Conservation (phyloP, 139 green algal genomes). For the Picochlorum sp. region DNA sequence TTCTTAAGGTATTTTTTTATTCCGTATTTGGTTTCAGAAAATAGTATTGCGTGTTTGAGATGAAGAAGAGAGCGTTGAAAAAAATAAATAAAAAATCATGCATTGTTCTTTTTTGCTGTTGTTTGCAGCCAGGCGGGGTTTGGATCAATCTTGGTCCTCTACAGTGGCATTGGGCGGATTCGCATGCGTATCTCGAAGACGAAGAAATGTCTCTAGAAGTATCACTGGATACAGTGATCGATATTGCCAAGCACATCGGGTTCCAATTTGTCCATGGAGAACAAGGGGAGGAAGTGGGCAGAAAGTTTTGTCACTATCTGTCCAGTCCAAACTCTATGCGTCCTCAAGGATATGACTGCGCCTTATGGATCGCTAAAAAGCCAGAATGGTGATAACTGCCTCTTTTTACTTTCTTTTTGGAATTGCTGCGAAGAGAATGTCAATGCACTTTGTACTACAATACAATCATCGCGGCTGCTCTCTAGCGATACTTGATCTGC, state of each 20-base stretch:
- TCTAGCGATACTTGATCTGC: no score
- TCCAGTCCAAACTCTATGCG: neutral
- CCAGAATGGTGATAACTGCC: no score
- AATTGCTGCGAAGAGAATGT: no score
- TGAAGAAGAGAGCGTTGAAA: neutral
- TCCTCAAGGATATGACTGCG: neutral
- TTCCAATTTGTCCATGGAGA: constrained; percentile 19
- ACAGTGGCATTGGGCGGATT: constrained; percentile 89
- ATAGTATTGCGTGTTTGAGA: neutral
- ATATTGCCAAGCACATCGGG: constrained; percentile 37
- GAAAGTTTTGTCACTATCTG: neutral
- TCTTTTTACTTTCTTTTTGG: no score
- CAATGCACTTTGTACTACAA: no score
- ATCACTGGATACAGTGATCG: constrained; percentile 49
- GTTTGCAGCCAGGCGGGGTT: constrained; percentile 41
- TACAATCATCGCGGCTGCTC: no score
- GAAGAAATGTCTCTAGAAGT: constrained; percentile 66
- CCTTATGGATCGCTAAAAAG: neutral
- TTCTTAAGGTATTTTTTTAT: no score
- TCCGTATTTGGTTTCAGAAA: constrained; percentile 7
- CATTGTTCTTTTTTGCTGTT: no score
- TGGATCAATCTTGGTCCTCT: constrained; percentile 93
- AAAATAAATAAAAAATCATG: neutral
- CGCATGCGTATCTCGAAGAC: neutral
- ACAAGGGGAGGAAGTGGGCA: neutral